Conservation (phyloP, 495 filamentous ascomycete species). For the Penicillium odoratum region DNA sequence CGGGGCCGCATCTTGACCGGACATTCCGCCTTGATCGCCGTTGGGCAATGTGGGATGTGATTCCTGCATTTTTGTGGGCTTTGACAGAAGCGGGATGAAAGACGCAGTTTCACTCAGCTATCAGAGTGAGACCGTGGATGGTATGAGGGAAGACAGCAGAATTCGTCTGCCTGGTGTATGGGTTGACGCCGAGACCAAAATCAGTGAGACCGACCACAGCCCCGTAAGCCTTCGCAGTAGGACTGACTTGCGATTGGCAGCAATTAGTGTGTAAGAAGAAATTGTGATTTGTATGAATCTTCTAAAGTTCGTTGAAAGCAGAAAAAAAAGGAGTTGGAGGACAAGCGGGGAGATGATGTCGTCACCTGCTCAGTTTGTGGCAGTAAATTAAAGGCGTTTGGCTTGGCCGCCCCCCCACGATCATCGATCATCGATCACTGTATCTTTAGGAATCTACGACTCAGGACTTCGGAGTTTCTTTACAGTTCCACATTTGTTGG, state of each 20-base stretch:
- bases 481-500: not conserved
- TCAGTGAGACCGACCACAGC: conserved; percentile 14
- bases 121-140: not conserved
- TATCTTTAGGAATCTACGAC: not conserved
- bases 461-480: not conserved
- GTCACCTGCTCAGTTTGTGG: conserved; percentile 16
- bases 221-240: conserved; percentile 2
- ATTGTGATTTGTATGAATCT: not conserved
- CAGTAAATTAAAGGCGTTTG: conserved; percentile 2
- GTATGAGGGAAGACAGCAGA: conserved; percentile 6
- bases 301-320: not conserved
- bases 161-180: conserved; percentile 22
- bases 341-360: conserved; percentile 22
- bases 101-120: not conserved
- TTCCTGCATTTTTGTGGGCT: conserved; percentile 3
- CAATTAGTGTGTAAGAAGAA: not conserved
- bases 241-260: not conserved
- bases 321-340: conserved; percentile 11
- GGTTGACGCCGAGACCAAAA: conserved; percentile 17
- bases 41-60: conserved; percentile 5
- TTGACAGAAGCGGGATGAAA: not conserved
- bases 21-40: conserved; percentile 7
- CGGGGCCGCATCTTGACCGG: conserved; percentile 28
- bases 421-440: not conserved
- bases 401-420: not conserved